A percentile compares a stretch with the other conserved stretches of the same genome.
Conservation (phyloP, 2,329 filamentous ascomycete genomes). For the Ceratocystis albifundus region DNA sequence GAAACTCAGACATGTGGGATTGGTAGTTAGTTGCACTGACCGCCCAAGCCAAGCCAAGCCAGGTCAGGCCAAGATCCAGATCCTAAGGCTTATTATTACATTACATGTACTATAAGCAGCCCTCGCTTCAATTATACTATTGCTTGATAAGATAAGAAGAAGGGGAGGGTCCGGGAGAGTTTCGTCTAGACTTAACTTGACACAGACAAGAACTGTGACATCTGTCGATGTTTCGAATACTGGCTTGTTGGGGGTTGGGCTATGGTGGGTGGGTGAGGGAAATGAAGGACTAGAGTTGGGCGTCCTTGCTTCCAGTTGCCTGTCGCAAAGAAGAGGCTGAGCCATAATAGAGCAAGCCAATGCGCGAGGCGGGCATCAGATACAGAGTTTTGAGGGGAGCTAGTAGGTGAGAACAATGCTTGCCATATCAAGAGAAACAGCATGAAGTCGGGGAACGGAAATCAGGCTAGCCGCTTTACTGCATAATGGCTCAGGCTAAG, state of each 20-base stretch:
- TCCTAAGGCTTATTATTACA: neutral
- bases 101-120: neutral
- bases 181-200: conserved; percentile 4
- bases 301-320: conserved; percentile 1
- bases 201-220: conserved; percentile 8
- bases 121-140: neutral
- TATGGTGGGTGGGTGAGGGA: neutral
- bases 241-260: neutral
- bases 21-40: too few relatives aligned
- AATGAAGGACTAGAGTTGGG: conserved; percentile 4
- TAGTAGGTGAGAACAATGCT: neutral
- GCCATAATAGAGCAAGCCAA: neutral
- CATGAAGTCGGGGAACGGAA: neutral
- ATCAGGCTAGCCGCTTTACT: neutral
- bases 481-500: neutral
- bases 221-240: conserved; percentile 11
- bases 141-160: conserved; percentile 4
- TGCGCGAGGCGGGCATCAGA: neutral
- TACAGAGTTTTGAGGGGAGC: neutral
- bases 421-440: neutral
- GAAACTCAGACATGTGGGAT: too few relatives aligned
- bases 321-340: conserved; percentile 9
- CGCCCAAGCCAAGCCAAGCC: too few relatives aligned
- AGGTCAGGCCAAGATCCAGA: too few relatives aligned
- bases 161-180: neutral